Evolutionary conservation across 495 filamentous ascomycete species (phyloP), one percentile per base, ranked within the genome.

Genomic region (Corynascus novoguineensis): DNA sequence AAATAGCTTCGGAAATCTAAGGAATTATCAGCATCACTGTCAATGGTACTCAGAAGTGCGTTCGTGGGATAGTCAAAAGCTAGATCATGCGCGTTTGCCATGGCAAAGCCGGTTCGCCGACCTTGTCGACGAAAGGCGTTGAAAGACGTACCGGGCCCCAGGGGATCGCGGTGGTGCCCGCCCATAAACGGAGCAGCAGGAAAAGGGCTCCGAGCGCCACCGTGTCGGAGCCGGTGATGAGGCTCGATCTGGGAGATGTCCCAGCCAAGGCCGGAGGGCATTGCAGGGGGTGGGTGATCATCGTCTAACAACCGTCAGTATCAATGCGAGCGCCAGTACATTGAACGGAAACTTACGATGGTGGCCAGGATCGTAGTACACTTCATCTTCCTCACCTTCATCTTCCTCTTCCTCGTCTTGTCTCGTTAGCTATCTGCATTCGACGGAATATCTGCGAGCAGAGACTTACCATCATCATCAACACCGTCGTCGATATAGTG

Each of bases 351-450:
- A 82, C 84, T 72, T 73, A 88, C 86, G 84, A 60, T 82, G 83
- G 68, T 85, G 85, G 47, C 85, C 84, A 32, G 86, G 82, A 55
- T 85, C 80, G 61, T 83, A 86, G 60, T 83, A 74, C 52, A 77
- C 74, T 51, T 85, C 84, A 21, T 86, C 83, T 4, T 84, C 82
- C 27, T 86, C 83, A 50, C 79, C 73, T 45, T 92, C 89, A 29
- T 89, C 87, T 49, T 88, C 87, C 17, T 88, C 86, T 3, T 85
- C 84, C 41, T 87, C 85, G 9, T 87, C 85, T 48, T 78, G 76
- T 71, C 55, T 6, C 65, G 55, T 69, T 51, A 69, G 67, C 53
- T 21, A 67, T 37, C 66, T 63, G 49, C 35, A 27, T 7, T 0
- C n/a, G 38, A 37, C 25, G 3, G 12, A 44, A 38, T 69, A 71